These are phyloP conservation scores for Ophiocordyceps camponoti-floridani DNA, from an alignment of 2,329 filamentous ascomycete species.

Conservation along the genomic window DNA sequence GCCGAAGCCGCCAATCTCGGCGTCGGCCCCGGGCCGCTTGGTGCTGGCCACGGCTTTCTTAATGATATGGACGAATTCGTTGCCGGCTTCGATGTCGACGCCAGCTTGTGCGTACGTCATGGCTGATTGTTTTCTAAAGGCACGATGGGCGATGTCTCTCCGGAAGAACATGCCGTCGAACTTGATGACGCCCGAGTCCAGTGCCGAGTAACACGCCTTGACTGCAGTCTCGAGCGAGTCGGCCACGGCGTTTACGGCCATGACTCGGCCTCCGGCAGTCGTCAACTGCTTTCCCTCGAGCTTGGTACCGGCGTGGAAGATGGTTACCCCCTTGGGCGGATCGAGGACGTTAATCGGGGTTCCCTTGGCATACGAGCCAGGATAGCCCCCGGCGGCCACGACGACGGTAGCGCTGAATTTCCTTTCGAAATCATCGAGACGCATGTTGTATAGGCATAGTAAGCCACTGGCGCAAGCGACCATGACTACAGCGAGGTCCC, in stretches of 20 bases:
- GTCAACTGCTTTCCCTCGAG: constrained; percentile 44
- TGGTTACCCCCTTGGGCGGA: constrained; percentile 31
- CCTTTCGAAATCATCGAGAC: constrained; percentile 42
- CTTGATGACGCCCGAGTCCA: constrained; percentile 47
- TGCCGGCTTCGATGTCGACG: constrained; percentile 87
- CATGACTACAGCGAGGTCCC: constrained; percentile 79
- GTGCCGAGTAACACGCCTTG: constrained; percentile 69
- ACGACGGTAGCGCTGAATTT: constrained; percentile 81
- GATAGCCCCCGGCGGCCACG: constrained; percentile 85
- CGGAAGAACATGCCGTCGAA: constrained; percentile 86
- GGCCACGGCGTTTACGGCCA: constrained; percentile 69
- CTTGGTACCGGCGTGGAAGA: constrained; percentile 88
- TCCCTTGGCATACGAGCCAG: constrained; percentile 69
- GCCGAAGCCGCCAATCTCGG: constrained; percentile 88
- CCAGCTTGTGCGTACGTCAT: constrained; percentile 89
- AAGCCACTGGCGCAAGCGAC: constrained; percentile 60
- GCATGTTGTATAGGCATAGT: constrained; percentile 42
- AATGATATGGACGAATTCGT: constrained; percentile 81
- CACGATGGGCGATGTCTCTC: constrained; percentile 77
- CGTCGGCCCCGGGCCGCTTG: constrained; percentile 69
- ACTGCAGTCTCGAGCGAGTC: constrained; percentile 66
- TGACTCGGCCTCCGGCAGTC: constrained; percentile 77
- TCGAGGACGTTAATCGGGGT: constrained; percentile 34
- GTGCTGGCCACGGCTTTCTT: constrained; percentile 80
- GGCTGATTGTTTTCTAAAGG: constrained; percentile 31